These are phyloP conservation scores for Colletotrichum sp. DNA, from an alignment of 2,329 filamentous ascomycete species.

Conservation along the genomic window DNA sequence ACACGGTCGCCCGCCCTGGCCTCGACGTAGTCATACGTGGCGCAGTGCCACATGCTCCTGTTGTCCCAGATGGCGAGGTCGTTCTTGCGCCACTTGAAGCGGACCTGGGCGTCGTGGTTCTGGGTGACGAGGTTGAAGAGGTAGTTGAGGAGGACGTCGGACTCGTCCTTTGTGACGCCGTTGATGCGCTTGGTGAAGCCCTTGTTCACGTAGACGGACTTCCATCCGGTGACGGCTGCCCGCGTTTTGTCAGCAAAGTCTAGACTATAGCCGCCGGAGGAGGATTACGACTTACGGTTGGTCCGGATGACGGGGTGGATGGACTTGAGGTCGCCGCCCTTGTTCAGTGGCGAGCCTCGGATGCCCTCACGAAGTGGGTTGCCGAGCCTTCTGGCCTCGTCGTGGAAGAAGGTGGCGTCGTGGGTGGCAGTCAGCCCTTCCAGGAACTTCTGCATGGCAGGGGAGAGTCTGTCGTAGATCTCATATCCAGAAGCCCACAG, in stretches of 20 bases:
- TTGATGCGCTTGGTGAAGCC: slow-evolving; percentile 61
- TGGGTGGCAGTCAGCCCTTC: slow-evolving; percentile 55
- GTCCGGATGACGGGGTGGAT: slow-evolving; percentile 62
- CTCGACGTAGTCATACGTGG: slow-evolving; percentile 65
- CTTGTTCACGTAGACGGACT: slow-evolving; percentile 55
- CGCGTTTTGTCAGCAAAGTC: not conserved
- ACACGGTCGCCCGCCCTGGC: slow-evolving; percentile 47
- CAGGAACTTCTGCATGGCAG: slow-evolving; percentile 49
- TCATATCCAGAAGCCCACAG: slow-evolving; percentile 58
- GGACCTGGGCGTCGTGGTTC: slow-evolving; percentile 63
- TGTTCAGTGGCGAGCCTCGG: slow-evolving; percentile 62
- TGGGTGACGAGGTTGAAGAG: slow-evolving; percentile 53
- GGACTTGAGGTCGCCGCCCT: slow-evolving; percentile 54
- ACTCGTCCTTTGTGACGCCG: slow-evolving; percentile 58
- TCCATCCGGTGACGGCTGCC: slow-evolving; percentile 59
- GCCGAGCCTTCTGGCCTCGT: slow-evolving; percentile 52
- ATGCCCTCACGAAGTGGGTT: slow-evolving; percentile 46
- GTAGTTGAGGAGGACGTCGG: slow-evolving; percentile 53
- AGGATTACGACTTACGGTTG: slow-evolving; percentile 42
- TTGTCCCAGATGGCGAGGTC: slow-evolving; percentile 73
- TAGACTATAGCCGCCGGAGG: not conserved
- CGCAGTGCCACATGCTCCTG: slow-evolving; percentile 53
- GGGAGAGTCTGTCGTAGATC: slow-evolving; percentile 59
- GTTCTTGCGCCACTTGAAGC: slow-evolving; percentile 58
- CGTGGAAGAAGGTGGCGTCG: slow-evolving; percentile 54